Base-by-base conservation (phyloP, 306 rosid species). In the Vigna nakashimae region DNA sequence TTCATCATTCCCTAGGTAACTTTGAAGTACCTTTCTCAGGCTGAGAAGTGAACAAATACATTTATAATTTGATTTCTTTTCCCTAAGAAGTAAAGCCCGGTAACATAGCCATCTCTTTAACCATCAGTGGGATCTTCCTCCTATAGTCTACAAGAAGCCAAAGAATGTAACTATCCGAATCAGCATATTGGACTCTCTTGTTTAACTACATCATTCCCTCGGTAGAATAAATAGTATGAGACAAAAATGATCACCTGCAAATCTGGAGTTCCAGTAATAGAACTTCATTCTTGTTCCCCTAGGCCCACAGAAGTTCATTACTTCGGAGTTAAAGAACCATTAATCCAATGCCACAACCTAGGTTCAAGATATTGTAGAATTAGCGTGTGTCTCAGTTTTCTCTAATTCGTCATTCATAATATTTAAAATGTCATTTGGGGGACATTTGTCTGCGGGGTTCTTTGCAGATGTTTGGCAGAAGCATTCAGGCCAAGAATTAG, bases 401-500 rank as follows among this genome's bases (percentile, higher is more conserved):
- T 65, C 84, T 74, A 91, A 65, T 84, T 77, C 89, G 58, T 71
- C 56, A 71, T 80, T 57, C 74, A 91, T 82, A 78, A 80, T 76
- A 87, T 88, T 87, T 83, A 91, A 71, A 71, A 85, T 85, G 78
- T 91, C 89, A 65, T 90, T 88, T 55, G 97, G 88, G 64, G 99
- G 99, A 78, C 99, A 96, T 80, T 85, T 89, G 72, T 96, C 83
- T 9, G 83, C 91, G 16, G 90, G 88, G 78, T 87, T 87, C 87
- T 78, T 50, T 0, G 98, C 69, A 65, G 96, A 78, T 72, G 84
- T 82, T 85, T 87, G 90, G 76, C 99, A 96, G 91, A 96, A 96
- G 84, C 99, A 96, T 79, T 96, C 99, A 24, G 97, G 97, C 99
- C 99, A 96, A 63, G 99, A 93, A 88, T 96, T 96, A 43, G 99